Percentiles rank a stretch among this genome's conserved stretches.
These are phyloP conservation scores for Neckera pumila DNA, from an alignment of 225 moss, liverwort and hornwort genomes.

Conservation along the genomic window DNA sequence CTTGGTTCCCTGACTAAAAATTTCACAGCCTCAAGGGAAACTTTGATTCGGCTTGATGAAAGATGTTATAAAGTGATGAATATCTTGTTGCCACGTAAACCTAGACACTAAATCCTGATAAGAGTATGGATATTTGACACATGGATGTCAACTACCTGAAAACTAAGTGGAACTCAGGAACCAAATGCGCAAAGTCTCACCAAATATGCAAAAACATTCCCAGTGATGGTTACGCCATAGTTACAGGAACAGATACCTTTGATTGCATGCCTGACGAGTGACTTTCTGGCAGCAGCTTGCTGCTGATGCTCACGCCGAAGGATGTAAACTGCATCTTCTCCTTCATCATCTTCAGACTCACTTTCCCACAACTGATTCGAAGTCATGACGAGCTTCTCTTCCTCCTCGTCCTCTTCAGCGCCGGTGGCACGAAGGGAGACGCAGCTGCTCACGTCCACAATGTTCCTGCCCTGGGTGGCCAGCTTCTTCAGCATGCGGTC, in stretches of 20 bases:
- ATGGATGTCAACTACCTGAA: background rate
- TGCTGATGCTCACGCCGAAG: conserved; percentile 18
- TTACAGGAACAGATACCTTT: conserved; percentile 12
- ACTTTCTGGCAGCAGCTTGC: conserved; percentile 22
- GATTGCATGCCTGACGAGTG: conserved; percentile 22
- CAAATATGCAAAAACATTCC: background rate
- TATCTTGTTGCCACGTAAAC: background rate
- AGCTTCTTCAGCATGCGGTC: conserved; percentile 3
- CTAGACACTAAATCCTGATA: background rate
- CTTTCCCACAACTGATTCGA: conserved; percentile 9
- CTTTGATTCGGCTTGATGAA: background rate
- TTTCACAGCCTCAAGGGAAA: background rate
- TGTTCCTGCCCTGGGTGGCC: conserved; percentile 5
- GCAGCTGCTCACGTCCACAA: conserved; percentile 48
- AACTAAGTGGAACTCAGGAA: background rate
- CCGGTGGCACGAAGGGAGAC: conserved; percentile 6
- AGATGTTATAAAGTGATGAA: background rate
- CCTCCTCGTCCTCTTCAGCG: conserved; percentile 23
- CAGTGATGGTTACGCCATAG: no score
- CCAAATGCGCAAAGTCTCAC: background rate
- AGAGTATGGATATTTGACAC: background rate
- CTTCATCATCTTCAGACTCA: conserved; percentile 19
- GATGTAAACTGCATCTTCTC: conserved; percentile 14
- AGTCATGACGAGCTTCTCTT: conserved; percentile 16
- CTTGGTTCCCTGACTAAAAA: background rate